These are phyloP conservation scores for Colletotrichum sojae DNA, from an alignment of 2,329 filamentous ascomycete genomes.

Conservation along the genomic window DNA sequence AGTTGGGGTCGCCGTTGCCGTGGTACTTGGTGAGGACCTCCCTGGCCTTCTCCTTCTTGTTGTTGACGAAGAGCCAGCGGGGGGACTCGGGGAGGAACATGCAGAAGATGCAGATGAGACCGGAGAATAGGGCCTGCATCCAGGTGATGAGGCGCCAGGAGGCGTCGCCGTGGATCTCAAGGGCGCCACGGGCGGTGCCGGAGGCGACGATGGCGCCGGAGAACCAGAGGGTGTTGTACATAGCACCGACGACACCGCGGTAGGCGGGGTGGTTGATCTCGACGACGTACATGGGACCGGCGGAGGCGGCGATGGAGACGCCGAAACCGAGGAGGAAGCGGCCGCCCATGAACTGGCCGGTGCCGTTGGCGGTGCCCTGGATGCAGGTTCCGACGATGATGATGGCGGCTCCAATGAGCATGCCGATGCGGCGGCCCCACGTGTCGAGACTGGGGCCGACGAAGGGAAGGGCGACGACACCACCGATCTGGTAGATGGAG, in stretches of 20 bases:
- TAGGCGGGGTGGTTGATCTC: slow-evolving; percentile 63
- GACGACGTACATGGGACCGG: slow-evolving; percentile 63
- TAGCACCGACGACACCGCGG: slow-evolving; percentile 57
- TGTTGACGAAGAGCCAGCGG: slow-evolving; percentile 58
- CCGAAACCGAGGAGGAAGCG: slow-evolving; percentile 74
- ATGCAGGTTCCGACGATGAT: slow-evolving; percentile 62
- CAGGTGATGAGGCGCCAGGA: slow-evolving; percentile 60
- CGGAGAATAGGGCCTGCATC: slow-evolving; percentile 60
- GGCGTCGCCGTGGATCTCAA: slow-evolving; percentile 53
- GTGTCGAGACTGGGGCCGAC: slow-evolving; percentile 62
- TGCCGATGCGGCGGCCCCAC: slow-evolving; percentile 62
- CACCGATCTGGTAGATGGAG: slow-evolving; percentile 67
- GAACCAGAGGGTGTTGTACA: slow-evolving; percentile 63
- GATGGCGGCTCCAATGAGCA: slow-evolving; percentile 59
- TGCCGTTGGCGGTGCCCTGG: slow-evolving; percentile 56
- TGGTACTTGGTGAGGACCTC: slow-evolving; percentile 58
- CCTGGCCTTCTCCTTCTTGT: slow-evolving; percentile 53
- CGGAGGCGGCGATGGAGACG: slow-evolving; percentile 61
- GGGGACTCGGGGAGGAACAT: slow-evolving; percentile 59
- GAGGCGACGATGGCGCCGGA: slow-evolving; percentile 65
- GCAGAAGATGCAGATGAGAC: slow-evolving; percentile 52
- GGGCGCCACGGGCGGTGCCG: slow-evolving; percentile 62
- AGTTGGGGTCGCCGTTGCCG: slow-evolving; percentile 60
- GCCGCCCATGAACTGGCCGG: slow-evolving; percentile 65
- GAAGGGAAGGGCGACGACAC: slow-evolving; percentile 61